A percentile compares a stretch with the other conserved stretches of the same genome.
These are phyloP conservation scores for Quercus gilva DNA, from an alignment of 306 rosid genomes.

Conservation along the genomic window DNA sequence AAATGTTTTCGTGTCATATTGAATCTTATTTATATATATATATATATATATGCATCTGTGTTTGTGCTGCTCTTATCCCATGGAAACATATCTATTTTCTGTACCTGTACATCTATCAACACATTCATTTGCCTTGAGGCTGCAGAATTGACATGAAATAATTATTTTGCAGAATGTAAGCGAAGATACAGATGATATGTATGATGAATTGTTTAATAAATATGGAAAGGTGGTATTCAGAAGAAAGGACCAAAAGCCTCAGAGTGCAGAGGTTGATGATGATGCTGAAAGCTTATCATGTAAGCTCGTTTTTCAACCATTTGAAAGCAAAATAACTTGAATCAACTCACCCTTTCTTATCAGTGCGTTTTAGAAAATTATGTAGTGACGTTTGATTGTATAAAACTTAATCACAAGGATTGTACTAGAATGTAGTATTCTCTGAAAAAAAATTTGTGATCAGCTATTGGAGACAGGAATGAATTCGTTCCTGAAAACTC, in stretches of 20 bases:
- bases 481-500: neutral
- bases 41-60: neutral
- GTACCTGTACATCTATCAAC: neutral
- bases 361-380: neutral
- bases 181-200: slow-evolving; percentile 81
- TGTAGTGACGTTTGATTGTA: neutral
- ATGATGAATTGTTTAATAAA: slow-evolving; percentile 73
- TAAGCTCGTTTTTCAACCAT: slow-evolving; percentile 38
- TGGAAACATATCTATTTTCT: neutral
- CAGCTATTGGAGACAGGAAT: neutral
- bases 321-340: neutral
- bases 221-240: slow-evolving; percentile 82
- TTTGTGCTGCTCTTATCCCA: neutral
- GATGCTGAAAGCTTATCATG: slow-evolving; percentile 95
- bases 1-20: neutral
- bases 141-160: slow-evolving; percentile 1
- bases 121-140: neutral
- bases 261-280: slow-evolving; percentile 73
- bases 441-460: neutral
- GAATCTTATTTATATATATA: neutral
- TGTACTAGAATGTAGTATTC: neutral
- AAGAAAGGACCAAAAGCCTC: slow-evolving; percentile 60
- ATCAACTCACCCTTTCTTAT: too few relatives aligned
- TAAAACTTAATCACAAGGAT: neutral
- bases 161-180: slow-evolving; percentile 59